A percentile compares a stretch with the other conserved stretches of the same genome.
phyloP scores from a whole-genome alignment of 495 filamentous ascomycete species.

The Penicillium parvum region DNA sequence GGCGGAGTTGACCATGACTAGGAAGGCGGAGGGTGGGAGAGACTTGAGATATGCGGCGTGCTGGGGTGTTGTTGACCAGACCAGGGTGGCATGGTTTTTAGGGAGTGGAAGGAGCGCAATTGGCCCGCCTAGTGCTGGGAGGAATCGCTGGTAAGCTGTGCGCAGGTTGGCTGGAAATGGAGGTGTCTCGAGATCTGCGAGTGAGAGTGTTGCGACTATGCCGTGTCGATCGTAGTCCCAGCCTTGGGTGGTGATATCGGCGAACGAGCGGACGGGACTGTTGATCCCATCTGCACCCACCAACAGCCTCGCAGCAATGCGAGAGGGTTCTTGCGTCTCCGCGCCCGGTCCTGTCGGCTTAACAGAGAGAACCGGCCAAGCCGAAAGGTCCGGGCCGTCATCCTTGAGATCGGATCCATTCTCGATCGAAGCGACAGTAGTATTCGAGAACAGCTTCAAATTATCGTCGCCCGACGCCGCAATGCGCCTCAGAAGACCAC shows the following conservation, averaged over 20 bases:
- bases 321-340: slow-evolving; percentile 31
- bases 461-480: slow-evolving; percentile 57
- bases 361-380: slow-evolving; percentile 81
- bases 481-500: slow-evolving; percentile 66
- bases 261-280: slow-evolving; percentile 86
- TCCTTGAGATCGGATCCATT: slow-evolving; percentile 58
- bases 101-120: slow-evolving; percentile 88
- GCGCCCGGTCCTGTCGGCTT: slow-evolving; percentile 34
- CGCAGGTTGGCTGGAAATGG: slow-evolving; percentile 43
- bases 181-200: slow-evolving; percentile 46
- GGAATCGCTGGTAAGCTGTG: slow-evolving; percentile 90
- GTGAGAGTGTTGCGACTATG: slow-evolving; percentile 79
- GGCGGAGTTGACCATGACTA: slow-evolving; percentile 87
- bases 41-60: slow-evolving; percentile 78
- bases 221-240: slow-evolving; percentile 95
- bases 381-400: slow-evolving; percentile 67
- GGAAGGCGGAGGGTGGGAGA: slow-evolving; percentile 64
- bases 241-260: slow-evolving; percentile 74
- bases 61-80: slow-evolving; percentile 85
- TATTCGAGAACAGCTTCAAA: slow-evolving; percentile 66
- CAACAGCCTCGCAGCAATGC: slow-evolving; percentile 74
- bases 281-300: slow-evolving; percentile 94
- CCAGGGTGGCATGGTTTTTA: slow-evolving; percentile 72
- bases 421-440: slow-evolving; percentile 70
- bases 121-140: slow-evolving; percentile 74